Evolutionary conservation across 2,329 filamentous ascomycete genomes (phyloP).

Genomic region (Dothideomycetes sp.): DNA sequence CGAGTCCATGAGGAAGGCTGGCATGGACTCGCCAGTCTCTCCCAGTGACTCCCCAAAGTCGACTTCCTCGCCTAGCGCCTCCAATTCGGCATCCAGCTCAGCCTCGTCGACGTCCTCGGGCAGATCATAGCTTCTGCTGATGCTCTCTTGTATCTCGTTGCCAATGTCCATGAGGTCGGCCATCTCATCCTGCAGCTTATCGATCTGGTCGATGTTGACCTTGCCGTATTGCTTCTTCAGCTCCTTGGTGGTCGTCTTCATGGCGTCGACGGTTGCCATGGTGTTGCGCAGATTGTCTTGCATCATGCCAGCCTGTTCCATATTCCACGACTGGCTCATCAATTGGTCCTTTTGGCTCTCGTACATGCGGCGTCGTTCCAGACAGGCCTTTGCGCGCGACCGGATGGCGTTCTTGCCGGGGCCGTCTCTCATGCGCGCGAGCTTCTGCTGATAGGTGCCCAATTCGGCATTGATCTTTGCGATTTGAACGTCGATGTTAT

Average conservation of each 20-base stretch:
- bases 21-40: conserved; percentile 43
- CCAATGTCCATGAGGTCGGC: conserved; percentile 94
- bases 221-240: conserved; percentile 92
- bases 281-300: conserved; percentile 97
- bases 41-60: conserved; percentile 62
- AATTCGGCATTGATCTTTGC: conserved; percentile 87
- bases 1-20: conserved; percentile 84
- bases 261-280: conserved; percentile 94
- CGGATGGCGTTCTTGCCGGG: conserved; percentile 88
- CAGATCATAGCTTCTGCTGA: conserved; percentile 82
- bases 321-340: conserved; percentile 92
- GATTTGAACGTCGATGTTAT: conserved; percentile 87
- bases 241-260: conserved; percentile 93
- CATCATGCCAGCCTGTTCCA: conserved; percentile 98
- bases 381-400: conserved; percentile 85
- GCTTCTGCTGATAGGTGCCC: conserved; percentile 73
- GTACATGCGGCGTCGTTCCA: conserved; percentile 89
- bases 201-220: conserved; percentile 94
- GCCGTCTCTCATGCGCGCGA: conserved; percentile 87
- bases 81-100: conserved; percentile 90
- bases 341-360: conserved; percentile 90
- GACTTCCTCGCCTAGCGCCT: conserved; percentile 88
- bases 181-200: conserved; percentile 98
- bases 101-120: conserved; percentile 96
- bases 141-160: conserved; percentile 95